Evolutionary conservation across 2,329 filamentous ascomycete species (phyloP).

Genomic region (Sordariomycetes sp.): DNA sequence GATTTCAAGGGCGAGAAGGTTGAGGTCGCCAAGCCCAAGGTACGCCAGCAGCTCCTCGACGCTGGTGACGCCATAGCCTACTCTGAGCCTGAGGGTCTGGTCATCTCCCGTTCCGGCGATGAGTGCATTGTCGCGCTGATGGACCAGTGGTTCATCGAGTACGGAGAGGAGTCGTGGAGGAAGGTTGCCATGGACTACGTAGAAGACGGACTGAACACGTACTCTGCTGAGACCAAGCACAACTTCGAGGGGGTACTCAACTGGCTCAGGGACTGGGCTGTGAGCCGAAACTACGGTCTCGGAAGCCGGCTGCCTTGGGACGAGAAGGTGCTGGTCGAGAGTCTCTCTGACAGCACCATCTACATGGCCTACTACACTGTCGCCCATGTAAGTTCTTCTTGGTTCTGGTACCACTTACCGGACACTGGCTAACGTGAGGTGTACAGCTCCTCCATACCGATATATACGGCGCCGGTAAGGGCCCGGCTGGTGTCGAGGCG

Average conservation of each 20-base stretch:
- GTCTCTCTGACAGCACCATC: slow-evolving; percentile 81
- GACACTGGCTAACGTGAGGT: slow-evolving; percentile 48
- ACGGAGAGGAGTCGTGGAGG: slow-evolving; percentile 85
- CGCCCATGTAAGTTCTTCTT: slow-evolving; percentile 23
- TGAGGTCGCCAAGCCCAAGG: slow-evolving; percentile 76
- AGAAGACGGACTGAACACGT: slow-evolving; percentile 66
- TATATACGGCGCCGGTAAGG: slow-evolving; percentile 68
- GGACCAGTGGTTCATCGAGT: slow-evolving; percentile 98
- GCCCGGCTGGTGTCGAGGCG: slow-evolving; percentile 56
- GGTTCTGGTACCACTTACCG: background rate
- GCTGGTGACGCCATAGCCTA: slow-evolving; percentile 78
- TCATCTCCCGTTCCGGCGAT: slow-evolving; percentile 80
- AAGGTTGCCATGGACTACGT: slow-evolving; percentile 63
- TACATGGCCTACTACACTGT: slow-evolving; percentile 79
- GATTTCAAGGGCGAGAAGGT: slow-evolving; percentile 84
- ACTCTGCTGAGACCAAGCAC: slow-evolving; percentile 64
- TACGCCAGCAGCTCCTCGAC: slow-evolving; percentile 67
- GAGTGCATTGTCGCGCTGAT: slow-evolving; percentile 88
- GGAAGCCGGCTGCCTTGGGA: slow-evolving; percentile 96
- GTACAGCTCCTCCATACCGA: slow-evolving; percentile 63
- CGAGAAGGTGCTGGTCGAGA: slow-evolving; percentile 79
- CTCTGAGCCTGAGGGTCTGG: slow-evolving; percentile 83
- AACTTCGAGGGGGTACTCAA: slow-evolving; percentile 76
- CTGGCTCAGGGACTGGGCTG: slow-evolving; percentile 96
- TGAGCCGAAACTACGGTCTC: slow-evolving; percentile 80